These are phyloP conservation scores for Lipomyces yamadae DNA, from an alignment of 805 yeast genomes.

Conservation along the genomic window DNA sequence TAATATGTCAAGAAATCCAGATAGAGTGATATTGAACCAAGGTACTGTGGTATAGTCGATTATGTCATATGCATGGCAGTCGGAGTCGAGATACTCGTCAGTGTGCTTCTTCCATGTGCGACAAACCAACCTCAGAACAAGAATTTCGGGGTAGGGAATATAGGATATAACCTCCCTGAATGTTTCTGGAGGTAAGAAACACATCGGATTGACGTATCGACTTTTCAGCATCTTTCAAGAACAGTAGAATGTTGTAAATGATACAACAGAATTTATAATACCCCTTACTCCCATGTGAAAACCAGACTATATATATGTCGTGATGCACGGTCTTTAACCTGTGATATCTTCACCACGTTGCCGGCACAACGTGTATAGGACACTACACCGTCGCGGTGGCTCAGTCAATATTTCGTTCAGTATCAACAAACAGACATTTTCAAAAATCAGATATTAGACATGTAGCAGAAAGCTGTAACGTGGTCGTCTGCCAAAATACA, in stretches of 20 bases:
- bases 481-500: background rate
- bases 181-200: background rate
- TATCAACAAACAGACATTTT: background rate
- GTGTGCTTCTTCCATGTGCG: background rate
- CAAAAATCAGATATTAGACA: background rate
- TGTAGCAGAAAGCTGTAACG: background rate
- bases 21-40: background rate
- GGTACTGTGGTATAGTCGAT: background rate
- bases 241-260: background rate
- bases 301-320: background rate
- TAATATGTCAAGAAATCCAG: constrained; percentile 2
- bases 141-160: background rate
- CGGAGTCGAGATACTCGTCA: background rate
- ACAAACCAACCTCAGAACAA: background rate
- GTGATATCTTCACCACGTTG: constrained; percentile 4
- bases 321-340: background rate
- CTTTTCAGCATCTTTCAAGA: background rate
- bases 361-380: background rate
- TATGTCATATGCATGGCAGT: background rate
- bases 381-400: background rate
- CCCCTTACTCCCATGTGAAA: background rate
- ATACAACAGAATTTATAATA: background rate
- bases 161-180: constrained; percentile 3
- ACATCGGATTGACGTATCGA: background rate
- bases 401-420: background rate